These are phyloP conservation scores for Saccharum spontaneum DNA, from an alignment of 176 grass and related monocot species.

Conservation along the genomic window DNA sequence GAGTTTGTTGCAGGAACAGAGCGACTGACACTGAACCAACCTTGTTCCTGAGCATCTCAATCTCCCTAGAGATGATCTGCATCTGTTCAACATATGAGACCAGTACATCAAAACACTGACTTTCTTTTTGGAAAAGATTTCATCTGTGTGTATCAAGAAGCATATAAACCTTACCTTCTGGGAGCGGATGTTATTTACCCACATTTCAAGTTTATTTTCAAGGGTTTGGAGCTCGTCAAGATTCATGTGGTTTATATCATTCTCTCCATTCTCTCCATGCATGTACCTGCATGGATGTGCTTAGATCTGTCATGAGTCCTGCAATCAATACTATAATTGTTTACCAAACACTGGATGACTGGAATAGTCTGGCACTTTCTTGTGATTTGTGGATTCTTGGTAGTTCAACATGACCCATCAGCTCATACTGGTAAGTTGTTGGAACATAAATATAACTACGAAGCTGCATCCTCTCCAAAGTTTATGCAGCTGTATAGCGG, in stretches of 20 bases:
- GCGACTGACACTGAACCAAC: slow-evolving; percentile 37
- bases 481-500: neutral
- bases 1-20: neutral
- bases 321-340: neutral
- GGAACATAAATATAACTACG: neutral
- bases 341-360: neutral
- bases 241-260: slow-evolving; percentile 49
- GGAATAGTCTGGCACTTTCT: slow-evolving; percentile 4
- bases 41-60: slow-evolving; percentile 77
- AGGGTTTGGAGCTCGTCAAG: slow-evolving; percentile 69
- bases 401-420: neutral
- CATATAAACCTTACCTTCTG: slow-evolving; percentile 45
- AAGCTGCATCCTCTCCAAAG: neutral
- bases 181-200: slow-evolving; percentile 58
- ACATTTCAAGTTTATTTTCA: slow-evolving; percentile 75
- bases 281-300: slow-evolving; percentile 54
- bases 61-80: slow-evolving; percentile 72
- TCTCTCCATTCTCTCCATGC: slow-evolving; percentile 57
- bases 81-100: slow-evolving; percentile 55
- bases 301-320: neutral
- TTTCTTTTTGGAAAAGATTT: neutral
- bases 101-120: neutral
- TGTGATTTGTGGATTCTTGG: neutral
- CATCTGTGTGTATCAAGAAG: neutral
- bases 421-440: neutral